These are phyloP conservation scores for Quercus alba DNA, from an alignment of 306 rosid species.

Conservation along the genomic window DNA sequence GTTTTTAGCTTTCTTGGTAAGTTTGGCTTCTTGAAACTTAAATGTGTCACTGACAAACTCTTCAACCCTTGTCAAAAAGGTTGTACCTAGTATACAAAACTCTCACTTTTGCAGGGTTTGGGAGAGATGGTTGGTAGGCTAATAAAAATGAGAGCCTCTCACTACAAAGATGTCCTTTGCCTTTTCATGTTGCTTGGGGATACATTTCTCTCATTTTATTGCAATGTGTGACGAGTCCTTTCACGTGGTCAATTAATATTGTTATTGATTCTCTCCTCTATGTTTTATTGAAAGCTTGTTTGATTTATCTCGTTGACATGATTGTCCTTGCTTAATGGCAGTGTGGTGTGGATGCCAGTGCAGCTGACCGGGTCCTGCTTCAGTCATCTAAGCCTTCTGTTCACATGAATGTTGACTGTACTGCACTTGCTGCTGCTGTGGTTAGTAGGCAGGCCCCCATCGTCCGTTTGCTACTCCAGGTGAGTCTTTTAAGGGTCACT, in stretches of 20 bases:
- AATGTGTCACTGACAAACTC: background rate
- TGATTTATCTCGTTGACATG: constrained; percentile 7
- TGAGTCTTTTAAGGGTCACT: constrained; percentile 25
- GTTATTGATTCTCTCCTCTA: background rate
- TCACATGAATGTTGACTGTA: constrained; percentile 78
- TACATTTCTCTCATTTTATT: background rate
- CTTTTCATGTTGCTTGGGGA: background rate
- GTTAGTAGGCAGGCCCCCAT: constrained; percentile 79
- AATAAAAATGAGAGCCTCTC: background rate
- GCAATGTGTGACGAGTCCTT: background rate
- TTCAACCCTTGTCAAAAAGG: background rate
- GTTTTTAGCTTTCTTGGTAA: background rate
- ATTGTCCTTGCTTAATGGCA: constrained; percentile 36
- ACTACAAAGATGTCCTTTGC: background rate
- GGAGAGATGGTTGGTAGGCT: no score
- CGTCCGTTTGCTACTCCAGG: constrained; percentile 75
- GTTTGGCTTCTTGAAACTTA: background rate
- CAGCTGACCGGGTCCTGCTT: constrained; percentile 63
- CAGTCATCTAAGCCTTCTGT: constrained; percentile 87
- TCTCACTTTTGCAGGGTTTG: no score
- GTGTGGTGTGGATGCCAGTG: constrained; percentile 76
- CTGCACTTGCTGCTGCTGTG: constrained; percentile 82
- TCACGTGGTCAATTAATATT: background rate
- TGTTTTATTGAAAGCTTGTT: constrained; percentile 9
- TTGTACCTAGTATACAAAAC: no score